Evolutionary conservation across 805 yeast species (phyloP).

Genomic region (Pichia scutulata): DNA sequence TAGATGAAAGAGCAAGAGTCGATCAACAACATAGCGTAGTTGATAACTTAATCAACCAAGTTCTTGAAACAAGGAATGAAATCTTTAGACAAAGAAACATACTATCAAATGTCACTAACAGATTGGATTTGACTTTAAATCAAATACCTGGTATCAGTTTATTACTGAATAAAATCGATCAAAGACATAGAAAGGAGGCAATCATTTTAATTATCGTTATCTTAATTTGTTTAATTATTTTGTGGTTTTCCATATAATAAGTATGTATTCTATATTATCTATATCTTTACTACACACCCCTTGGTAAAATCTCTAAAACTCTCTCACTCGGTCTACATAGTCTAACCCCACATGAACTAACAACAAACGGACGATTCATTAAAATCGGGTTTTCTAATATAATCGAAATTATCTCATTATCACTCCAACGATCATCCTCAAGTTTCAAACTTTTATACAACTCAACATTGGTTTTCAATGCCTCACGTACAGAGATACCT

Average conservation of each 20-base stretch:
- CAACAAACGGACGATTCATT: conserved; percentile 3
- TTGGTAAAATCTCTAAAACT: conserved; percentile 11
- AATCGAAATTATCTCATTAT: background rate
- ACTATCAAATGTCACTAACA: conserved; percentile 55
- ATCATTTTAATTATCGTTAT: conserved; percentile 72
- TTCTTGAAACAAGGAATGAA: conserved; percentile 85
- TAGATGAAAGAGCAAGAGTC: conserved; percentile 68
- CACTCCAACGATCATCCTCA: conserved; percentile 1
- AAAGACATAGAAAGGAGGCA: conserved; percentile 83
- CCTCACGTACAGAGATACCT: conserved; percentile 3
- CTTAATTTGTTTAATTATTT: conserved; percentile 59
- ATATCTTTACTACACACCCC: conserved; percentile 10
- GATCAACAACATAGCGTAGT: conserved; percentile 68
- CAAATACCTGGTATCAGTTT: conserved; percentile 78
- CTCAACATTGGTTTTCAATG: background rate
- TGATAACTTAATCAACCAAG: conserved; percentile 75
- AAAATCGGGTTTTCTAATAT: conserved; percentile 4
- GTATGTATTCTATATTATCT: background rate
- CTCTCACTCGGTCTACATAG: conserved; percentile 1
- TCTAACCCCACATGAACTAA: background rate
- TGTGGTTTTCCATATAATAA: conserved; percentile 31
- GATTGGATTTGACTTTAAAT: conserved; percentile 52
- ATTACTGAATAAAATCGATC: conserved; percentile 70
- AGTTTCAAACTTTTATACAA: conserved; percentile 1
- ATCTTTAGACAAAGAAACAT: conserved; percentile 61